A percentile compares a stretch with the other conserved stretches of the same genome.
These are phyloP conservation scores for Luffa acutangula DNA, from an alignment of 306 rosid genomes.

Conservation along the genomic window DNA sequence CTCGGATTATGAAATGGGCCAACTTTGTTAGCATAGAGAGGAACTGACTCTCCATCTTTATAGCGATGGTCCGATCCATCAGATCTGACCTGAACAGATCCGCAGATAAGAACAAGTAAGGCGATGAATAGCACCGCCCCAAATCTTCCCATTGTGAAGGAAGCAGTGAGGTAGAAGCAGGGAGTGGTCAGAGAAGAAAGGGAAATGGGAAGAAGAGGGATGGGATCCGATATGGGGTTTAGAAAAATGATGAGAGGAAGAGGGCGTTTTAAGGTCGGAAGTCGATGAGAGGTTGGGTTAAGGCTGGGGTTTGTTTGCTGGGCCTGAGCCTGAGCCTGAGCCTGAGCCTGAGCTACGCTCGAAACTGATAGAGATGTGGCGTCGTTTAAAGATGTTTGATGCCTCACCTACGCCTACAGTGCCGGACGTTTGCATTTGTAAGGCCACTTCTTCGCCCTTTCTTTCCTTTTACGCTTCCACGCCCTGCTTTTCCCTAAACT, in stretches of 20 bases:
- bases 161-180: background rate
- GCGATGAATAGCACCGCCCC: slow-evolving; percentile 26
- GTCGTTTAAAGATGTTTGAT: slow-evolving; percentile 1
- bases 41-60: slow-evolving; percentile 34
- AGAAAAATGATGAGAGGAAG: background rate
- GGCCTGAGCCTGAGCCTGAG: background rate
- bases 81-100: slow-evolving; percentile 23
- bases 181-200: background rate
- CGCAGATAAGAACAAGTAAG: slow-evolving; percentile 9
- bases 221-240: background rate
- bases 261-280: background rate
- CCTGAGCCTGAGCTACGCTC: background rate
- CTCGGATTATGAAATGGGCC: slow-evolving; percentile 54
- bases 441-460: background rate
- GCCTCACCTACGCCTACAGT: background rate
- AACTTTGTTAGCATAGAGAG: slow-evolving; percentile 42
- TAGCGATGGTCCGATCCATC: slow-evolving; percentile 32
- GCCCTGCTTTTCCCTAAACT: background rate
- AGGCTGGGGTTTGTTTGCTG: slow-evolving; percentile 3
- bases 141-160: slow-evolving; percentile 24
- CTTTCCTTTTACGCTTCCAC: background rate
- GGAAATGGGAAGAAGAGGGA: background rate
- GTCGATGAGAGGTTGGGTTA: background rate
- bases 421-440: background rate
- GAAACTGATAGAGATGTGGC: slow-evolving; percentile 3